These are phyloP conservation scores for Grosmannia clavigera DNA, from an alignment of 2,329 filamentous ascomycete genomes.

Conservation along the genomic window DNA sequence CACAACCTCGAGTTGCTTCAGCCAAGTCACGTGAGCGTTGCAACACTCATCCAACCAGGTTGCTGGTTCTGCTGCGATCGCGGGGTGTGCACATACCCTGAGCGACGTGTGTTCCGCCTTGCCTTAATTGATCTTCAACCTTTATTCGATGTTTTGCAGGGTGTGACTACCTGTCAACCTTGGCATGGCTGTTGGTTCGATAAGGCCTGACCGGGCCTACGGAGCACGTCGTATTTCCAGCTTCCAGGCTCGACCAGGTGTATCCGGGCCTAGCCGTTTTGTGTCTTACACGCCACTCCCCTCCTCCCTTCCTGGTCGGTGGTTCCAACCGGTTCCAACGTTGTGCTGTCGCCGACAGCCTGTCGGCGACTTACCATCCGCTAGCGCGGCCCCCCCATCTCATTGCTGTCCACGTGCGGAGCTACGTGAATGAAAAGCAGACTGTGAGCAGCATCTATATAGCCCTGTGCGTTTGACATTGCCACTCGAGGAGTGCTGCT, in stretches of 20 bases:
- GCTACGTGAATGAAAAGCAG: too few species aligned
- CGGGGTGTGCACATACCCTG: too few species aligned
- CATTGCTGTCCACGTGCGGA: neutral
- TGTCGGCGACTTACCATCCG: neutral
- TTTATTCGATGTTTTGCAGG: neutral
- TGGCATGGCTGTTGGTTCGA: neutral
- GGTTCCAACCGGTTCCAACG: neutral
- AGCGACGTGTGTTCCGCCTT: too few species aligned
- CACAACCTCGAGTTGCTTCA: too few species aligned
- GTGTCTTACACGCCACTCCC: neutral
- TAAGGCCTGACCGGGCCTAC: neutral
- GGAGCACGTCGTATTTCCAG: neutral
- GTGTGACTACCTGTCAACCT: neutral
- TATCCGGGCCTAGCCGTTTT: neutral
- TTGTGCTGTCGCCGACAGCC: neutral
- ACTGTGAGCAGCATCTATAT: too few species aligned
- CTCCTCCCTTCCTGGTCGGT: neutral
- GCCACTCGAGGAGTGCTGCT: too few species aligned
- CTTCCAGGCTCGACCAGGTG: neutral
- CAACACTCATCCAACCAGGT: too few species aligned
- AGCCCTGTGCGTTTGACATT: too few species aligned
- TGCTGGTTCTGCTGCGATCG: too few species aligned
- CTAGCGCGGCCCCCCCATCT: neutral
- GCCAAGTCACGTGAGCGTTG: too few species aligned
- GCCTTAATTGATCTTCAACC: neutral